Conservation (phyloP, 495 filamentous ascomycete species). For the Hypoxylon cercidicola region DNA sequence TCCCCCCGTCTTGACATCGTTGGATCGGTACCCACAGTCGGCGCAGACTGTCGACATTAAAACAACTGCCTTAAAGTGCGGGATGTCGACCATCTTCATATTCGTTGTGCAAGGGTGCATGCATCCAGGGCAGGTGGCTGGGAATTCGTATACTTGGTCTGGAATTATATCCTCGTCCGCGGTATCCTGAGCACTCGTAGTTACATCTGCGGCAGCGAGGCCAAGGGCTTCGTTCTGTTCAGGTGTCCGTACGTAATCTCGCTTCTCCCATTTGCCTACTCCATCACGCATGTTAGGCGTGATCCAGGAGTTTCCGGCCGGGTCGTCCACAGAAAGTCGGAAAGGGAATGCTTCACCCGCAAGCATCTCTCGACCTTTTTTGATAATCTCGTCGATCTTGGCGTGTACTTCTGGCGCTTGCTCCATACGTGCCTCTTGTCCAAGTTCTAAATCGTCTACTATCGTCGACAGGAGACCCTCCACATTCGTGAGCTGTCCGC, state of each 20-base stretch:
- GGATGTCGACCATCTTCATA: constrained; percentile 97
- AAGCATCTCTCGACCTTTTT: constrained; percentile 76
- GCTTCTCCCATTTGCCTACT: constrained; percentile 82
- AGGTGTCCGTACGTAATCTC: constrained; percentile 80
- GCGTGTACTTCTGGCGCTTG: constrained; percentile 77
- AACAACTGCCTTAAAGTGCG: constrained; percentile 94
- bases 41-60: constrained; percentile 90
- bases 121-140: constrained; percentile 90
- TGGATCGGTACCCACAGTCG: constrained; percentile 91
- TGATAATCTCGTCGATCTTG: constrained; percentile 78
- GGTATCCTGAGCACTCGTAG: constrained; percentile 45
- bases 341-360: constrained; percentile 84
- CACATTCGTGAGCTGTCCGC: constrained; percentile 89
- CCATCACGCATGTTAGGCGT: constrained; percentile 80
- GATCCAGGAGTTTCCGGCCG: constrained; percentile 97
- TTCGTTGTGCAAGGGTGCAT: constrained; percentile 81
- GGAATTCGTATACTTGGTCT: constrained; percentile 89
- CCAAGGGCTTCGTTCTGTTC: constrained; percentile 87
- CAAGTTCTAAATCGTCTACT: constrained; percentile 76
- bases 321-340: constrained; percentile 84
- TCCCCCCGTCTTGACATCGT: constrained; percentile 96
- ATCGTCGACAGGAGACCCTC: constrained; percentile 86
- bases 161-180: constrained; percentile 83
- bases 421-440: constrained; percentile 78
- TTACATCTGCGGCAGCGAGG: constrained; percentile 58